Conservation (phyloP, 371 early-diverging fungal genomes). For the Batkoa obscura region DNA sequence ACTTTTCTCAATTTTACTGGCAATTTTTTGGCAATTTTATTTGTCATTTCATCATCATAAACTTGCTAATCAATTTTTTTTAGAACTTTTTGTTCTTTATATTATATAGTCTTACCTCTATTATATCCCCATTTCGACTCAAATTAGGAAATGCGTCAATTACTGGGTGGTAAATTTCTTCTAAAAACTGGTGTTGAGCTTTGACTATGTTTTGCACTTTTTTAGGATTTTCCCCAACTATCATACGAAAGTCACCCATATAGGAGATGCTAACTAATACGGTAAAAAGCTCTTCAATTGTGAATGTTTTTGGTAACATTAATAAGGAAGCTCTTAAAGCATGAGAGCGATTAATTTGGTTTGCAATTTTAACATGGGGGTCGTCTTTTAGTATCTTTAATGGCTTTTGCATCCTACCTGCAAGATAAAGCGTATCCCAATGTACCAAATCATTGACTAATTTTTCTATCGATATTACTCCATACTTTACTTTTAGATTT, state of each 20-base stretch:
- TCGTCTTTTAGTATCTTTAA: slow-evolving; percentile 76
- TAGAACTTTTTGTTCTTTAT: not conserved
- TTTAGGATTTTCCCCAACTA: slow-evolving; percentile 81
- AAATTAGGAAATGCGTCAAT: slow-evolving; percentile 62
- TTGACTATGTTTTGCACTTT: slow-evolving; percentile 85
- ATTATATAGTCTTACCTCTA: not conserved
- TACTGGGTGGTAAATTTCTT: slow-evolving; percentile 54
- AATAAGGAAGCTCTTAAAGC: slow-evolving; percentile 73
- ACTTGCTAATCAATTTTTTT: slow-evolving; percentile 1
- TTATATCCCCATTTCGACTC: slow-evolving; percentile 26
- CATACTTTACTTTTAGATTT: slow-evolving; percentile 69
- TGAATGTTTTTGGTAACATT: slow-evolving; percentile 62
- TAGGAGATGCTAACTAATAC: slow-evolving; percentile 81
- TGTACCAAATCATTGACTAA: slow-evolving; percentile 69
- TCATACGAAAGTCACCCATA: slow-evolving; percentile 81
- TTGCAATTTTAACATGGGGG: slow-evolving; percentile 63
- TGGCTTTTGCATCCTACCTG: slow-evolving; percentile 95
- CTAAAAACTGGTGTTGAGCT: slow-evolving; percentile 56
- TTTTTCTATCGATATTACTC: slow-evolving; percentile 78
- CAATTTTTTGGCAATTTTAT: not conserved
- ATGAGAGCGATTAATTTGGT: slow-evolving; percentile 67
- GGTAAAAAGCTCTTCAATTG: slow-evolving; percentile 57
- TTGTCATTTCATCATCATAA: not conserved
- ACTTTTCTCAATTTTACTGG: not conserved
- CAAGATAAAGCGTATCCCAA: slow-evolving; percentile 88